Base-by-base conservation (phyloP, 1,284 basidiomycete genomes). In the Xanthoconium separans region DNA sequence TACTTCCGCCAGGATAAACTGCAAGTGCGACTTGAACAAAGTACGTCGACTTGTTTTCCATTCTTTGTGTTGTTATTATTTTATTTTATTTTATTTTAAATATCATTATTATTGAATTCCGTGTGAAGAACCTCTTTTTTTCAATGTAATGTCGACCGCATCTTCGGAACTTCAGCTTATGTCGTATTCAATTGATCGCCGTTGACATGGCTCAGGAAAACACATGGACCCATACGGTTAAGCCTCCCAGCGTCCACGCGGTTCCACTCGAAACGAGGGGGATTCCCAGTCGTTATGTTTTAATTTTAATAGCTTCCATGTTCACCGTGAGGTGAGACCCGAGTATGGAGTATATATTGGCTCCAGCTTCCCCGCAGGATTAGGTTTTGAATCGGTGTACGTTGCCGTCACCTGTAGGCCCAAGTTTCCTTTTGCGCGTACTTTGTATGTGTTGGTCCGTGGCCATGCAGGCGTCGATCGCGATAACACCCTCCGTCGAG, bases 101-200 rank as follows among this genome's bases (percentile, higher is more conserved):
- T 22, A 22, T 34, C 7, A 34, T 51, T 64, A 50, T 58, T 58
- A 47, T 27, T 18, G 12, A 42, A 47, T 54, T 55, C 44, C 50
- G 53, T 51, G 64, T 46, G 62, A 65, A 66, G 9, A 50, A 53
- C 29, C 52, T 51, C 60, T 57, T 58, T 55, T 47, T 52, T 24
- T 52, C 15, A 8, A 22, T 22, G 43, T 37, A 60, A 53, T 39
- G 24, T 50, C 36, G 43, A 56, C 50, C 56, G 43, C 56, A 61
- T 68, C 58, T 65, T 52, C 55, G 66, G 67, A 68, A 65, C 64
- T 61, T 59, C 56, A 50, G 50, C 50, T 43, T 47, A 69, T 65
- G 65, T 69, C 67, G 68, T 68, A 68, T 64, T 65, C 56, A 55
- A 55, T 70, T 72, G 70, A 69, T 69, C 68, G 64, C 67, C 67